These are phyloP conservation scores for Scolecobasidium constrictum DNA, from an alignment of 2,329 filamentous ascomycete genomes.

Conservation along the genomic window DNA sequence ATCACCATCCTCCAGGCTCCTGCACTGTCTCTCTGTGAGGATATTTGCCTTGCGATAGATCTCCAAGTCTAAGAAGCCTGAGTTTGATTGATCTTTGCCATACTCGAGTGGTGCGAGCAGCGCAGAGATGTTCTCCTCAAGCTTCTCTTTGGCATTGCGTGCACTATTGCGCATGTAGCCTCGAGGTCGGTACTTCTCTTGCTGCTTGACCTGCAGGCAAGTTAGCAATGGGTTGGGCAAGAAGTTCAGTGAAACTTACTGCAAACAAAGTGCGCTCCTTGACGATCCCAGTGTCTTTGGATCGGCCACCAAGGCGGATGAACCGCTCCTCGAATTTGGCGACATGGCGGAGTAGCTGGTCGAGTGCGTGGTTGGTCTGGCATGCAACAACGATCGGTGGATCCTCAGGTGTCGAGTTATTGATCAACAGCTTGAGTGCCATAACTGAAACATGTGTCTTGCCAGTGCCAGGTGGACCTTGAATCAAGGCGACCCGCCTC, in stretches of 20 bases:
- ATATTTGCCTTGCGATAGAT: constrained; percentile 28
- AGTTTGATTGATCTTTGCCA: constrained; percentile 37
- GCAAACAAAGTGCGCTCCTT: constrained; percentile 56
- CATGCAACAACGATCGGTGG: constrained; percentile 69
- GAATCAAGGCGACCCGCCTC: constrained; percentile 62
- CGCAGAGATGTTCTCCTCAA: neutral
- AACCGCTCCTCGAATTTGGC: constrained; percentile 52
- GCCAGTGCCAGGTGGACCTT: constrained; percentile 70
- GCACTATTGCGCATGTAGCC: neutral
- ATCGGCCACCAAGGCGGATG: constrained; percentile 58
- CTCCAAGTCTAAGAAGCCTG: constrained; percentile 38
- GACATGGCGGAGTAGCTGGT: constrained; percentile 63
- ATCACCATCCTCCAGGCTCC: constrained; percentile 46
- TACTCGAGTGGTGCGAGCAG: constrained; percentile 31
- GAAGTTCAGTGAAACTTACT: too few species aligned
- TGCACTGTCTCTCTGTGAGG: constrained; percentile 39
- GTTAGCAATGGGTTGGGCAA: too few species aligned
- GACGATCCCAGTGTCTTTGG: constrained; percentile 51
- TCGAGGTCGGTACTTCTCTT: neutral
- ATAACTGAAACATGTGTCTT: constrained; percentile 77
- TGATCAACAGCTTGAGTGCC: constrained; percentile 54
- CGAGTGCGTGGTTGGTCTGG: constrained; percentile 84
- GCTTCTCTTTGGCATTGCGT: neutral
- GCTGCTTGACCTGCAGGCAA: neutral
- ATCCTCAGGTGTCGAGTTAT: constrained; percentile 29